phyloP scores from a whole-genome alignment of 495 filamentous ascomycete species.

The Trypethelium eluteriae region DNA sequence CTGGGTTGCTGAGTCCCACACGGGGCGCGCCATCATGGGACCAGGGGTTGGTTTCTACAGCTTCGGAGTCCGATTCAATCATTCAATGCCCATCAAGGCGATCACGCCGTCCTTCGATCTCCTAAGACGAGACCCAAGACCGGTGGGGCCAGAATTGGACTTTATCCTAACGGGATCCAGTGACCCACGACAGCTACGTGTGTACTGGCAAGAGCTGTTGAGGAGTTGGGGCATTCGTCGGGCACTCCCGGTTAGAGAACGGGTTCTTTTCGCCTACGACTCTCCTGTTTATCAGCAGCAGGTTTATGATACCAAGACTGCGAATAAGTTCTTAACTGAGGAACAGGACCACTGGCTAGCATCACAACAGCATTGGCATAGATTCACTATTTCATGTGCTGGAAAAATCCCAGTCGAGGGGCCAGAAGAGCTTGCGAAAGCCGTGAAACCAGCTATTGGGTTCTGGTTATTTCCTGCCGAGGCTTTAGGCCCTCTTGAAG shows the following conservation, averaged over 20 bases:
- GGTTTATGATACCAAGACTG: not conserved
- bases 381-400: not conserved
- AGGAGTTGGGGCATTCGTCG: not conserved
- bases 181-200: not conserved
- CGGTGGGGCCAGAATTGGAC: not conserved
- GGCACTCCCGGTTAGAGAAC: not conserved
- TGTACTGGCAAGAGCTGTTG: not conserved
- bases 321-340: not conserved
- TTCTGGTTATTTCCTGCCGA: not conserved
- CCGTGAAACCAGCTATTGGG: not conserved
- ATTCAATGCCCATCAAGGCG: not conserved
- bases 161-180: not conserved
- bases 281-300: not conserved
- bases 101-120: not conserved
- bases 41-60: not conserved
- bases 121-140: not conserved
- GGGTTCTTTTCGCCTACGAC: not conserved
- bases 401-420: not conserved
- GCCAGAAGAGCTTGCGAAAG: not conserved
- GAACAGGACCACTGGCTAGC: not conserved
- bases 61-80: not conserved
- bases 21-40: not conserved
- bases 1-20: not conserved
- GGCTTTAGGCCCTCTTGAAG: not conserved
- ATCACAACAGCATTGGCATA: not conserved